phyloP scores from a whole-genome alignment of 208 protist species.

The Leishmania turanica region DNA sequence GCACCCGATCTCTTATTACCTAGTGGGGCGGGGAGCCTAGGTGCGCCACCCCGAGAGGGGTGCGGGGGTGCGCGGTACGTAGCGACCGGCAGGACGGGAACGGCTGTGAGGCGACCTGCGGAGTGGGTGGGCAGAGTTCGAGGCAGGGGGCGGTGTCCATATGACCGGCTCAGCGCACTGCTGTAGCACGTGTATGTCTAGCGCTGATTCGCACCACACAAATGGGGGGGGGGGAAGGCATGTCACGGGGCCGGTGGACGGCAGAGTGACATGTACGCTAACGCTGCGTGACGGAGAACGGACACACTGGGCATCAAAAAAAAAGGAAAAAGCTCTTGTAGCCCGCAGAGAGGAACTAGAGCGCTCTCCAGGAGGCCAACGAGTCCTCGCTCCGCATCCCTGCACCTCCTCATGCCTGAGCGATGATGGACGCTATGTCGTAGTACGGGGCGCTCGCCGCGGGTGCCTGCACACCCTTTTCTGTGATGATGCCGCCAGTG shows the following conservation, averaged over 20 bases:
- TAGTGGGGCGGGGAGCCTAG: too few species aligned
- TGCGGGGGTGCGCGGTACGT: too few species aligned
- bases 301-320: not conserved
- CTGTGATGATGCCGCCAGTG: slow-evolving; percentile 94
- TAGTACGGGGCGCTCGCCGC: slow-evolving; percentile 45
- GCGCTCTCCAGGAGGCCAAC: not conserved
- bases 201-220: not conserved
- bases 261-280: not conserved
- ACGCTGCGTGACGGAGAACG: not conserved
- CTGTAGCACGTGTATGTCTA: not conserved
- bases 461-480: slow-evolving; percentile 83
- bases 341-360: not conserved
- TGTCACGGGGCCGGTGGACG: not conserved
- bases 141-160: not conserved
- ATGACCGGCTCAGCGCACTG: not conserved
- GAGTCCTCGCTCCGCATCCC: not conserved
- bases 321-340: too few species aligned
- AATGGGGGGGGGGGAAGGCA: not conserved
- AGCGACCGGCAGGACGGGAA: too few species aligned
- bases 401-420: not conserved
- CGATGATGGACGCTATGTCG: slow-evolving; percentile 50
- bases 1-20: too few species aligned
- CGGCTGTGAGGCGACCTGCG: too few species aligned
- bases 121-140: not conserved
- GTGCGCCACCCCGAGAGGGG: too few species aligned